Evolutionary conservation across 2,329 filamentous ascomycete genomes (phyloP), one percentile per base, ranked within the genome.

Genomic region (Trichoderma polysporum): DNA sequence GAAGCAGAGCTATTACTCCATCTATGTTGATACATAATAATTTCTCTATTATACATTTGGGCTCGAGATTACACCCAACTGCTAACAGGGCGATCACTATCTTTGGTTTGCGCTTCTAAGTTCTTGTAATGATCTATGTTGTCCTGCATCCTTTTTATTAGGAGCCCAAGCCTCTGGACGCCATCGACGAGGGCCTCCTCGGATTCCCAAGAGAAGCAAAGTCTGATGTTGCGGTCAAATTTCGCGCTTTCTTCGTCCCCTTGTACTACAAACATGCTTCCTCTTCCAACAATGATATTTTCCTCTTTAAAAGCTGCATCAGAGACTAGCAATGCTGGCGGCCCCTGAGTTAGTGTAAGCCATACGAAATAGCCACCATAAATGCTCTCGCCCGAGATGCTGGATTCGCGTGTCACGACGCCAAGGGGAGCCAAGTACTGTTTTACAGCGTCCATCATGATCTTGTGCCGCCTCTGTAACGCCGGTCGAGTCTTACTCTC

Each of bases 301-400:
- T 91, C 89, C 64, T 90, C 85, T 25, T 81, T 78, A 73, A 84
- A 79, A 17, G 89, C 89, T 45, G 81, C 80, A 71, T 83, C 78
- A 7, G 86, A 86, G 35, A 93, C 80, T 8, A 84, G 82, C 35
- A 79, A 87, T 9, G 83, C 81, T 63, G 90, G 79, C 2, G 80
- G 52, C 65, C 69, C 76, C 1, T 76, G 69, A 0, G 89, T 88
- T 4, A 97, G 77, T 1, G 82, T 83, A 29, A 96, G 77, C 93
- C 93, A 97, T 56, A 97, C 81, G 76, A 97, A 97, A 76, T 94
- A 97, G 0, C 93, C 93, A 0, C 93, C 93, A 33, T 89, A 90
- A 3, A 89, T 76, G 3, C 80, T 75, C 37, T 80, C 77, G 65
- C 80, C 76, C 1, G 76, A 72, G 65, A 84, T 78, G 15, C 72